Evolutionary conservation across 768 basidiomycete species (phyloP).

Genomic region (Megacollybia marginata): DNA sequence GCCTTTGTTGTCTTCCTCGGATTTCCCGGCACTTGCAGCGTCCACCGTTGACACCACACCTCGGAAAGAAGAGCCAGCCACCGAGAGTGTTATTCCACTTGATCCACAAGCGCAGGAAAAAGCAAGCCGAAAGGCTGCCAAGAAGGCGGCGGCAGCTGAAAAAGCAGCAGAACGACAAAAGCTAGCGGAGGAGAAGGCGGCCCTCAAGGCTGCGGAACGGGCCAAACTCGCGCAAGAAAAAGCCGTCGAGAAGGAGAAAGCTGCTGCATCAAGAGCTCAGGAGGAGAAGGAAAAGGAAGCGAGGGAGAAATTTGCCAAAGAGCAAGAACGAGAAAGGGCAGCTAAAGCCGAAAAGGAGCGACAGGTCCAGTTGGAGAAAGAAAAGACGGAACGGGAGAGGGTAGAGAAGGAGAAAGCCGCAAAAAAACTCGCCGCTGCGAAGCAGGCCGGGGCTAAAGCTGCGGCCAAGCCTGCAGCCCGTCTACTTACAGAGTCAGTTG

Average conservation of each 20-base stretch:
- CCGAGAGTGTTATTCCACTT: constrained; percentile 20
- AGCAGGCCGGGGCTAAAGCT: constrained; percentile 6
- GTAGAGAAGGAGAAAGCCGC: constrained; percentile 16
- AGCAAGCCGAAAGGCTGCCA: constrained; percentile 55
- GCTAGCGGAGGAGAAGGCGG: constrained; percentile 50
- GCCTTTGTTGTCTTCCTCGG: constrained; percentile 54
- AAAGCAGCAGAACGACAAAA: constrained; percentile 57
- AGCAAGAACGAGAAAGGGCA: constrained; percentile 25
- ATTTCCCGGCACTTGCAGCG: constrained; percentile 65
- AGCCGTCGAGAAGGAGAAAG: constrained; percentile 44
- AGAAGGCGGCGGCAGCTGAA: constrained; percentile 55
- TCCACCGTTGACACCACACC: constrained; percentile 22
- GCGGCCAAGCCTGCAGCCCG: constrained; percentile 9
- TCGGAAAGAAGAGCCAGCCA: constrained; percentile 22
- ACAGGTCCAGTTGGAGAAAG: constrained; percentile 25
- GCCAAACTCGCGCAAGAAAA: constrained; percentile 47
- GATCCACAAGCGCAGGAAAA: constrained; percentile 44
- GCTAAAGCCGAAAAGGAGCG: constrained; percentile 29
- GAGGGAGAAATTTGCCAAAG: constrained; percentile 25
- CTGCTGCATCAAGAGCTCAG: constrained; percentile 27
- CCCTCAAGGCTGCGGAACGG: constrained; percentile 45
- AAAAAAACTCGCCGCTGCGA: constrained; percentile 7
- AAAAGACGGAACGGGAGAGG: constrained; percentile 16
- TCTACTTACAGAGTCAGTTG: constrained; percentile 4
- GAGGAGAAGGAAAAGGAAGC: constrained; percentile 30